Percentiles rank a stretch among this genome's conserved stretches.
Conservation (phyloP, 2,329 filamentous ascomycete genomes). For the Podosphaera xanthii region DNA sequence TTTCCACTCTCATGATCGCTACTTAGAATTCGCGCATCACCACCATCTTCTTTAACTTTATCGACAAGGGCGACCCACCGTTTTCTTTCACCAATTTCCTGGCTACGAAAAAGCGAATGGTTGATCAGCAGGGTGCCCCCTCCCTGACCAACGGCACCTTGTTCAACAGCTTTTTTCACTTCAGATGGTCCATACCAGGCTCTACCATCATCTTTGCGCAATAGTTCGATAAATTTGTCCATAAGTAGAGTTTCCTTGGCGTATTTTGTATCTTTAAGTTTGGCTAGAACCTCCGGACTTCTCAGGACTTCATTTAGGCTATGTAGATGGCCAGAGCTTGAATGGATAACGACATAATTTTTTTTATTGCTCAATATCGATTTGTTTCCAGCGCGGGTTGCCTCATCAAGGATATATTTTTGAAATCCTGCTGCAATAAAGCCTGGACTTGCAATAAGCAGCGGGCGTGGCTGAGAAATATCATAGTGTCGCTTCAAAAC, state of each 20-base stretch:
- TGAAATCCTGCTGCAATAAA: conserved; percentile 69
- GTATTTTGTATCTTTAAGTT: conserved; percentile 72
- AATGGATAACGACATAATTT: conserved; percentile 52
- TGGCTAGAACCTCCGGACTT: conserved; percentile 51
- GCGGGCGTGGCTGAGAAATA: conserved; percentile 41
- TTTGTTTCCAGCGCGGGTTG: conserved; percentile 38
- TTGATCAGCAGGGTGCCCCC: conserved; percentile 71
- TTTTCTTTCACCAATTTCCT: conserved; percentile 53
- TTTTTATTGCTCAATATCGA: conserved; percentile 38
- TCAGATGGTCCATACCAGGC: conserved; percentile 79
- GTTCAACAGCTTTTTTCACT: conserved; percentile 59
- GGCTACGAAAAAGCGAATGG: conserved; percentile 66
- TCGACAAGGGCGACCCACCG: conserved; percentile 74
- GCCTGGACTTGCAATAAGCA: conserved; percentile 73
- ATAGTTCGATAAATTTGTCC: conserved; percentile 57
- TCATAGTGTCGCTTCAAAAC: conserved; percentile 62
- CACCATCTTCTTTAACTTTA: conserved; percentile 65
- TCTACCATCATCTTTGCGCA: conserved; percentile 65
- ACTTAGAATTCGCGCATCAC: conserved; percentile 73
- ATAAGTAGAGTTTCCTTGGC: conserved; percentile 63
- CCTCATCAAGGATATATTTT: conserved; percentile 46
- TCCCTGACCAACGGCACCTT: conserved; percentile 71
- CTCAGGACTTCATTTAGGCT: conserved; percentile 71
- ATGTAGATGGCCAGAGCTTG: conserved; percentile 68
- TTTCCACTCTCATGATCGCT: conserved; percentile 86